Evolutionary conservation across 345 rosid genomes (phyloP), one percentile per base, ranked within the genome.

Genomic region (Carallia brachiata): DNA sequence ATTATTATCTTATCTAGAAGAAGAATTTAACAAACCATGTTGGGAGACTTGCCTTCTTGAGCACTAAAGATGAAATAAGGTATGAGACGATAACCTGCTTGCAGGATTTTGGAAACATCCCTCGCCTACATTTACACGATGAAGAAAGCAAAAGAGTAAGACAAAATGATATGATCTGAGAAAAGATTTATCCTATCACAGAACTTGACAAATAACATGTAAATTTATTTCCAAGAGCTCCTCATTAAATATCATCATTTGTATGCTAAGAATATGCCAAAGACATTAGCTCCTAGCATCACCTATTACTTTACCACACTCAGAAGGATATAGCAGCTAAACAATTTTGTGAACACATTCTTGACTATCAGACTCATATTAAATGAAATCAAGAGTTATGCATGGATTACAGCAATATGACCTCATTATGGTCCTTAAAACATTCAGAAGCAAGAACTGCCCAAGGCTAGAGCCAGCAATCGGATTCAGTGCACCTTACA

Each of bases 41-140:
- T 40, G 65, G 53, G 63, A 62, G 48, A 75, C 88, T 70, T 58
- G 84, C 95, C 99, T 85, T 95, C 99, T 80, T 89, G 91, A 28
- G 98, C 79, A 78, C 80, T 88, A 69, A 92, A 90, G 81, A 92
- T 85, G 68, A 95, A 95, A 77, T 95, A 95, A 1, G 97, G 99
- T 78, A 95, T 84, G 27, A 92, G 77, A 9, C 79, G 87, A 81
- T 95, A 95, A 2, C 72, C 91, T 72, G 90, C 88, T 80, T 90
- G 99, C 71, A 92, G 84, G 79, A 85, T 61, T 81, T 76, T 90
- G 7, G 97, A 84, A 72, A 92, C 90, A 87, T 95, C 98, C 84
- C 99, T 86, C 34, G 99, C 98, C 99, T 95, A 85, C 74, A 81
- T 63, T 73, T 57, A 50, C 59, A 54, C 61, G 52, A 36, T 70